Base-by-base conservation (phyloP, 1,139 yeast genomes). In the Lodderomyces metapsilosis region DNA sequence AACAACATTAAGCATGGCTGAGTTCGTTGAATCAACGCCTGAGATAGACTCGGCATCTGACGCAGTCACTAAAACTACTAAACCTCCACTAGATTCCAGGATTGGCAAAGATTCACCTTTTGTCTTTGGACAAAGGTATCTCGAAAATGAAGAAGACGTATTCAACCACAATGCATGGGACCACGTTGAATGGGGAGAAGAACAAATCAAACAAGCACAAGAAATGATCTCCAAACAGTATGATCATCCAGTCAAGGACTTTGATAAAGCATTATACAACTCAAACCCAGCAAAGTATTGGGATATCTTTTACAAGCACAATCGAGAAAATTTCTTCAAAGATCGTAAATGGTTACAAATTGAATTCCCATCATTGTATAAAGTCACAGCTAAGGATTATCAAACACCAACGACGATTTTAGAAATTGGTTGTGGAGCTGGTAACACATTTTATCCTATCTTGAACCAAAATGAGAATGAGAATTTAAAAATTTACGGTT, bases 341-440 rank as follows among this genome's bases (percentile, higher is more conserved):
- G 97, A 92, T 62, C 76, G 99, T 51, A 89, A 88, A 58, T 92
- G 99, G 99, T 71, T 92, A 44, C 88, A 87, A 57, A 85, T 91
- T 38, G 99, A 92, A 65, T 92, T 92, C 51, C 99, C 98, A 1
- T 71, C 79, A 12, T 68, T 92, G 31, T 91, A 85, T 56, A 84
- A 82, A 47, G 85, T 89, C 3, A 87, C 96, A 1, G 74, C 78
- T 42, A 73, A 78, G 38, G 86, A 80, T 35, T 66, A 62, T 50
- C 75, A 83, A 11, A 84, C 88, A n/a, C 78, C 84, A 4, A 74
- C 76, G 22, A 81, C 84, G 2, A 84, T 92, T 27, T 74, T 92
- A 42, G 99, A 92, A 60, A 85, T 94, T 42, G 99, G 99, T 3
- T 92, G 98, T 66, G 99, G 98, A 43, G 98, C 97, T 2, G 99